phyloP scores from a whole-genome alignment of 495 filamentous ascomycete species.

The Penicillium tannophilum region DNA sequence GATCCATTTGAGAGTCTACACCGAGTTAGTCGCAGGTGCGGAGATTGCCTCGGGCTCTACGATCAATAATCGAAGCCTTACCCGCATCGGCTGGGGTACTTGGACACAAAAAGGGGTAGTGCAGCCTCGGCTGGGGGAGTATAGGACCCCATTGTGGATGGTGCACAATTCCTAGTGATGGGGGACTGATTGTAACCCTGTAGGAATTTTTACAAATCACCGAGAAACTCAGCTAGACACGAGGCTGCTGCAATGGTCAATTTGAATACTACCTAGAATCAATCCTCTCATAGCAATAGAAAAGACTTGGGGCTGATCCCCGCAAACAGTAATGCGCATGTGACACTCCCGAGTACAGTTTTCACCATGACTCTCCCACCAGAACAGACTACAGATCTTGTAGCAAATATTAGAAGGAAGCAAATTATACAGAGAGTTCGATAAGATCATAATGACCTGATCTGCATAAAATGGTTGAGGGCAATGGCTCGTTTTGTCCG shows the following conservation, averaged over 20 bases:
- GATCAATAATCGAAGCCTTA: background rate
- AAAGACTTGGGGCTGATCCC: background rate
- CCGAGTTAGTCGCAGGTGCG: background rate
- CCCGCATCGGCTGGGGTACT: background rate
- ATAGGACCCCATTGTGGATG: background rate
- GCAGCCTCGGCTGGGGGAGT: conserved; percentile 5
- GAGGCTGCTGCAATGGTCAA: background rate
- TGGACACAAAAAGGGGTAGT: background rate
- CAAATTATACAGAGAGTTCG: background rate
- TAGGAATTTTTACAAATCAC: background rate
- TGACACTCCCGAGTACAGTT: background rate
- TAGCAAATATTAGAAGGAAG: background rate
- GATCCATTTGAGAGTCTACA: background rate
- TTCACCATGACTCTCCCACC: background rate
- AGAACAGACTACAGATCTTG: background rate
- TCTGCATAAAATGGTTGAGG: background rate
- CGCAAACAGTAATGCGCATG: background rate
- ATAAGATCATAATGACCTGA: background rate
- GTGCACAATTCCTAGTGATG: background rate
- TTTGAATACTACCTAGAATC: background rate
- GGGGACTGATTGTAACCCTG: background rate
- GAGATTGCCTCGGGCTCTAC: background rate
- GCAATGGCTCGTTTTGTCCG: background rate
- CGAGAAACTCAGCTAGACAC: background rate
- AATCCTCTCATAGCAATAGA: background rate